Evolutionary conservation across 345 rosid genomes (phyloP).

Genomic region (Brassica incana): DNA sequence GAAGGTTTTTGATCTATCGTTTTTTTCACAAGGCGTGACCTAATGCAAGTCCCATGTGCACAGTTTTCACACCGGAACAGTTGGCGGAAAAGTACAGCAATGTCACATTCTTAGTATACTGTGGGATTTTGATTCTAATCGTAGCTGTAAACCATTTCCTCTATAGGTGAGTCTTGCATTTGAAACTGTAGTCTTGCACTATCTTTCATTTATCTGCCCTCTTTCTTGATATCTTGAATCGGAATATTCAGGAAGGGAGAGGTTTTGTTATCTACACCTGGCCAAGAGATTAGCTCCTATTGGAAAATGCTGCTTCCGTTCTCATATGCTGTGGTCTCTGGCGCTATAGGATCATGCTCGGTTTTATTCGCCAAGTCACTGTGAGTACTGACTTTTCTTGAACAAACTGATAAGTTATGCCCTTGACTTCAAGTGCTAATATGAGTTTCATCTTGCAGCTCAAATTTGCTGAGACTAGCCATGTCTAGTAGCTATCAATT

Average conservation of each 20-base stretch:
- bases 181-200: background rate
- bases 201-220: background rate
- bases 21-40: constrained; percentile 12
- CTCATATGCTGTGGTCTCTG: constrained; percentile 95
- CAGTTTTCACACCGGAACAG: constrained; percentile 96
- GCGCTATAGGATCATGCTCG: constrained; percentile 96
- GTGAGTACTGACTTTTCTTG: constrained; percentile 49
- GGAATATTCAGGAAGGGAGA: constrained; percentile 78
- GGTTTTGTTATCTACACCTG: constrained; percentile 60
- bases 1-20: background rate
- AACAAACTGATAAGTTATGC: constrained; percentile 4
- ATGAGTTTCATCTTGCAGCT: constrained; percentile 53
- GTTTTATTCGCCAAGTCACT: constrained; percentile 98
- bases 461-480: constrained; percentile 88
- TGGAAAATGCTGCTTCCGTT: constrained; percentile 93
- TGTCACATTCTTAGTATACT: constrained; percentile 76
- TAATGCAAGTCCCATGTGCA: constrained; percentile 24
- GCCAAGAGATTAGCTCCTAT: constrained; percentile 72
- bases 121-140: constrained; percentile 64
- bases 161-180: constrained; percentile 56
- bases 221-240: constrained; percentile 3
- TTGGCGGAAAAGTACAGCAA: constrained; percentile 95
- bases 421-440: constrained; percentile 17
- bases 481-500: constrained; percentile 84
- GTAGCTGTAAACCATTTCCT: constrained; percentile 72